Evolutionary conservation across 768 basidiomycete species (phyloP).

Genomic region (Astraeus odoratus): DNA sequence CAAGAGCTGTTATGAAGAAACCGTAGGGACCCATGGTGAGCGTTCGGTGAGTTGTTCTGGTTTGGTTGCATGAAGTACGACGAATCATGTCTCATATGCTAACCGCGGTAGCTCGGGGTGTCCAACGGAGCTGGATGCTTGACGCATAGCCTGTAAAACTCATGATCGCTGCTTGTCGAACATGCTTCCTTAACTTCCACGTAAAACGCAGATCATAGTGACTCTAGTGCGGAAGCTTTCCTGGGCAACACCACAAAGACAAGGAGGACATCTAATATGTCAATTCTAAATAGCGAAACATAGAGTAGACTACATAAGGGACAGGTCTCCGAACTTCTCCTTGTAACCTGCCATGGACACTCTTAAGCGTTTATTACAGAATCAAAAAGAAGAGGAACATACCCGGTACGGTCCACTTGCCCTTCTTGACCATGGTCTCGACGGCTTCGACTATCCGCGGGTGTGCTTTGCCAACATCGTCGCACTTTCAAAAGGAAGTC

Average conservation of each 20-base stretch:
- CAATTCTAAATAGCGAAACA: slow-evolving; percentile 20
- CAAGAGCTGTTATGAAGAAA: no score
- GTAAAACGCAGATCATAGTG: no score
- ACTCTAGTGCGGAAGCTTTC: no score
- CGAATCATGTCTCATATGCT: no score
- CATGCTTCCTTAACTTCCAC: no score
- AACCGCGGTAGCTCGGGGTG: no score
- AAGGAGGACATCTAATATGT: neutral
- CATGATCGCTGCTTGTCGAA: no score
- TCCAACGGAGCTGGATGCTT: no score
- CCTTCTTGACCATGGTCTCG: slow-evolving; percentile 94
- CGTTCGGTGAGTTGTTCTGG: no score
- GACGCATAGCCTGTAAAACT: no score
- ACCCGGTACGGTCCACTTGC: slow-evolving; percentile 98
- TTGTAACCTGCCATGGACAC: slow-evolving; percentile 55
- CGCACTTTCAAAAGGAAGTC: slow-evolving; percentile 43
- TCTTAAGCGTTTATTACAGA: neutral
- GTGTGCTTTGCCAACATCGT: slow-evolving; percentile 88
- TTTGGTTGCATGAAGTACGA: no score
- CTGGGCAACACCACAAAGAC: neutral
- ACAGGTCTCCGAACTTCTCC: slow-evolving; percentile 96
- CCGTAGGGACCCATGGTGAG: no score
- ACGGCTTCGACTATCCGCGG: slow-evolving; percentile 88
- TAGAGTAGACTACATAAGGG: slow-evolving; percentile 61
- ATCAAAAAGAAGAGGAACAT: slow-evolving; percentile 12